A percentile compares a stretch with the other conserved stretches of the same genome.
Evolutionary conservation across 768 basidiomycete species (phyloP).

Genomic region (Hysterangium stoloniferum): DNA sequence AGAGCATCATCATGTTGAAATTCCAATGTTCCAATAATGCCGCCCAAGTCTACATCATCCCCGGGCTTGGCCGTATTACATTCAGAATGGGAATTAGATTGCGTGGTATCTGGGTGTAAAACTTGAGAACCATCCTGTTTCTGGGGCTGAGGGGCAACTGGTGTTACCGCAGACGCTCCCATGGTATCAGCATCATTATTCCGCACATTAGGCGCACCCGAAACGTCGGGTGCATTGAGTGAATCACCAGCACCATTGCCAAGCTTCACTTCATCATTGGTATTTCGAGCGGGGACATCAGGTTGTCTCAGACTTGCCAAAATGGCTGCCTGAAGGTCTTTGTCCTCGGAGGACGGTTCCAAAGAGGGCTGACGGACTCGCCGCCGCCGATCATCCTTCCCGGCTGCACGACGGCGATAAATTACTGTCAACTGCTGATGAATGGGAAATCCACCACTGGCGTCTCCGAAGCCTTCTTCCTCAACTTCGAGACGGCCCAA

Average conservation of each 20-base stretch:
- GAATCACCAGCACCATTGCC: no score
- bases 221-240: no score
- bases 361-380: no score
- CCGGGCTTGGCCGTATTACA: no score
- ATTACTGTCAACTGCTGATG: slow-evolving; percentile 38
- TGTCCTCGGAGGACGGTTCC: not conserved
- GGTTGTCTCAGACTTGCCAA: not conserved
- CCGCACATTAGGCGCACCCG: no score
- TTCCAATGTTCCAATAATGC: slow-evolving; percentile 57
- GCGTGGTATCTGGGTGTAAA: no score
- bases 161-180: no score
- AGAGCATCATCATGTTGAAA: slow-evolving; percentile 48
- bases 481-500: slow-evolving; percentile 21
- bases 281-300: not conserved
- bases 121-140: no score
- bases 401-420: slow-evolving; percentile 32
- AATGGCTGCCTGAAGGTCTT: not conserved
- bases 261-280: not conserved
- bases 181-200: no score
- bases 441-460: slow-evolving; percentile 19
- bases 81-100: no score
- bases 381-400: not conserved
- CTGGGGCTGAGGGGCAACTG: no score
- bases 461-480: slow-evolving; percentile 3
- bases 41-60: slow-evolving; percentile 12